Conservation (phyloP, 108 stramenopile genomes). For the Nitzschia inconspicua region DNA sequence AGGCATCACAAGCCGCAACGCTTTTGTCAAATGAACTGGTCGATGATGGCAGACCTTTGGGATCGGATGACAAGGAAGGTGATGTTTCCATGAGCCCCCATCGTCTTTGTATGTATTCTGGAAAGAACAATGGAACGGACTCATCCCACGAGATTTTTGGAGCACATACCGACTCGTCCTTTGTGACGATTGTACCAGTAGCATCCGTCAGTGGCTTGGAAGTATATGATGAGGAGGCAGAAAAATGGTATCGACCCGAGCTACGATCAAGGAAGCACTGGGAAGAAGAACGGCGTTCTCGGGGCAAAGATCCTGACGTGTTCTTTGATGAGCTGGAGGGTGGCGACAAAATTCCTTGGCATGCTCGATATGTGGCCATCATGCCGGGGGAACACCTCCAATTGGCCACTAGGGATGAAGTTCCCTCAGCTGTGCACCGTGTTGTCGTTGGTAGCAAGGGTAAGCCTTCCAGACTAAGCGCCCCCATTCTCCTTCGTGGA, state of each 20-base stretch:
- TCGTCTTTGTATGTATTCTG: slow-evolving; percentile 67
- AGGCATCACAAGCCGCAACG: slow-evolving; percentile 51
- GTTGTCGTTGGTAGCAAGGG: slow-evolving; percentile 52
- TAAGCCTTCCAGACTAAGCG: slow-evolving; percentile 42
- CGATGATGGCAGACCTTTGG: slow-evolving; percentile 65
- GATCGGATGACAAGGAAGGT: slow-evolving; percentile 36
- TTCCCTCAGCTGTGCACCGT: slow-evolving; percentile 77
- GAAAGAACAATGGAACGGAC: slow-evolving; percentile 3
- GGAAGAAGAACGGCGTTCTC: slow-evolving; percentile 23
- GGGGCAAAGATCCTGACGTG: slow-evolving; percentile 16
- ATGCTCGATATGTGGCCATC: slow-evolving; percentile 67
- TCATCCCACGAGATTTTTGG: slow-evolving; percentile 63
- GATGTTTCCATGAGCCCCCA: slow-evolving; percentile 77
- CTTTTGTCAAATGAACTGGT: slow-evolving; percentile 63
- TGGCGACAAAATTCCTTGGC: slow-evolving; percentile 57
- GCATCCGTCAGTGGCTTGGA: slow-evolving; percentile 75
- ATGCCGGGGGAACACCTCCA: slow-evolving; percentile 84
- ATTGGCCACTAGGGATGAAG: slow-evolving; percentile 64
- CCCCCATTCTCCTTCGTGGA: slow-evolving; percentile 67
- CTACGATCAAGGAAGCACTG: slow-evolving; percentile 51
- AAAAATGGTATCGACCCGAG: slow-evolving; percentile 82
- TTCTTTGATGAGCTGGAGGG: slow-evolving; percentile 18
- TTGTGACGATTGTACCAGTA: slow-evolving; percentile 74
- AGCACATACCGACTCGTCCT: slow-evolving; percentile 74
- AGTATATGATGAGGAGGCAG: slow-evolving; percentile 73